Evolutionary conservation across 768 basidiomycete genomes (phyloP).

Genomic region (Tricholoma furcatifolium): DNA sequence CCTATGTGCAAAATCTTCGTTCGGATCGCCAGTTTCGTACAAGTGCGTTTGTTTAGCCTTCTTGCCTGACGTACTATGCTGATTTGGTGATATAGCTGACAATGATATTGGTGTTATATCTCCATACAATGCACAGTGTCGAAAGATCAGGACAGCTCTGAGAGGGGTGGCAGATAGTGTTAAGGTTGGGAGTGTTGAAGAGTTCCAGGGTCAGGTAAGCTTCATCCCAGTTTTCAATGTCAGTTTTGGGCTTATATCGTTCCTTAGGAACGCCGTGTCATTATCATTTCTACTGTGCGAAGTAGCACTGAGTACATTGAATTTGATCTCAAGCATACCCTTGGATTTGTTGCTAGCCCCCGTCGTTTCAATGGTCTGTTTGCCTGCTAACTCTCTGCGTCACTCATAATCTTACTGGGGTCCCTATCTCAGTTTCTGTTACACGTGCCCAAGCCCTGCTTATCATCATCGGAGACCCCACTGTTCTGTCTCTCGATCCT

Average conservation of each 20-base stretch:
- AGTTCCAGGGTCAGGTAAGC: constrained; percentile 65
- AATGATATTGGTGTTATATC: constrained; percentile 67
- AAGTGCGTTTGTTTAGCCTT: constrained; percentile 29
- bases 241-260: constrained; percentile 16
- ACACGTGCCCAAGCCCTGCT: constrained; percentile 66
- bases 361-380: constrained; percentile 58
- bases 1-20: constrained; percentile 42
- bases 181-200: constrained; percentile 67
- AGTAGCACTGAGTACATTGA: constrained; percentile 50
- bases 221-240: constrained; percentile 6
- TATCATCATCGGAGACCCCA: constrained; percentile 61
- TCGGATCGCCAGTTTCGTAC: constrained; percentile 34
- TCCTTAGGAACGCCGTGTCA: constrained; percentile 52
- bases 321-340: constrained; percentile 50
- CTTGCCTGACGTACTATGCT: background rate
- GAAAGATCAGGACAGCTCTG: constrained; percentile 45
- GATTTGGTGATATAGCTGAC: constrained; percentile 27
- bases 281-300: constrained; percentile 59
- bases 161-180: constrained; percentile 31
- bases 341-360: constrained; percentile 57
- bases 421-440: constrained; percentile 47
- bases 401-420: background rate
- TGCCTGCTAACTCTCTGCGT: too few species aligned
- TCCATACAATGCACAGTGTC: constrained; percentile 63
- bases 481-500: constrained; percentile 54